Evolutionary conservation across 768 basidiomycete genomes (phyloP).

Genomic region (Boletus vermiculosoides): DNA sequence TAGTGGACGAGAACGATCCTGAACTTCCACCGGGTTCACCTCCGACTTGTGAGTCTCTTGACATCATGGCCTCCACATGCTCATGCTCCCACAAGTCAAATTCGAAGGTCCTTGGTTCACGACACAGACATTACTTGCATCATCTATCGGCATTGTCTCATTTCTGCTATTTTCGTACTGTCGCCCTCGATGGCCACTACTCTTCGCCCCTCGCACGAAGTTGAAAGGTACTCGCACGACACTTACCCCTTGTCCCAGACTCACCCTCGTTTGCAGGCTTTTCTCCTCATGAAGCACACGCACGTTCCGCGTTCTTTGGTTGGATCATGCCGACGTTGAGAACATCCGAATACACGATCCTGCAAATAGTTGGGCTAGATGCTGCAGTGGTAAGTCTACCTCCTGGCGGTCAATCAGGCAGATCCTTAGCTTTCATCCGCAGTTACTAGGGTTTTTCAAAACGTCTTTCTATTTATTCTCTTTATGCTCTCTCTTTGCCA

Average conservation of each 20-base stretch:
- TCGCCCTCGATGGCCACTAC: slow-evolving; percentile 81
- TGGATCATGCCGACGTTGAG: slow-evolving; percentile 94
- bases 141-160: slow-evolving; percentile 70
- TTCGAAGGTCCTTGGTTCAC: slow-evolving; percentile 96
- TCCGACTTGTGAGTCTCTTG: slow-evolving; percentile 51
- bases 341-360: slow-evolving; percentile 88
- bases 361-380: slow-evolving; percentile 96
- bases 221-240: slow-evolving; percentile 67
- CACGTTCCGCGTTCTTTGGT: slow-evolving; percentile 84
- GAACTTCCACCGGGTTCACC: slow-evolving; percentile 61
- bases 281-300: slow-evolving; percentile 91
- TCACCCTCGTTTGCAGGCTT: slow-evolving; percentile 56
- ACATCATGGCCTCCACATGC: slow-evolving; percentile 1
- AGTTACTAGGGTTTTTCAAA: slow-evolving; percentile 95
- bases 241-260: neutral
- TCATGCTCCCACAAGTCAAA: slow-evolving; percentile 46
- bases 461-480: slow-evolving; percentile 93
- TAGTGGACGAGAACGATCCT: slow-evolving; percentile 36
- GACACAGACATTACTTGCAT: slow-evolving; percentile 81
- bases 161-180: slow-evolving; percentile 90
- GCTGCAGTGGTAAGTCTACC: slow-evolving; percentile 80
- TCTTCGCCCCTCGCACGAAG: slow-evolving; percentile 92
- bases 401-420: neutral
- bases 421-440: slow-evolving; percentile 6
- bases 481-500: slow-evolving; percentile 77